A percentile compares a stretch with the other conserved stretches of the same genome.
These are phyloP conservation scores for Tetrastigma voinierianum DNA, from an alignment of 164 flowering plant genomes.

Conservation along the genomic window DNA sequence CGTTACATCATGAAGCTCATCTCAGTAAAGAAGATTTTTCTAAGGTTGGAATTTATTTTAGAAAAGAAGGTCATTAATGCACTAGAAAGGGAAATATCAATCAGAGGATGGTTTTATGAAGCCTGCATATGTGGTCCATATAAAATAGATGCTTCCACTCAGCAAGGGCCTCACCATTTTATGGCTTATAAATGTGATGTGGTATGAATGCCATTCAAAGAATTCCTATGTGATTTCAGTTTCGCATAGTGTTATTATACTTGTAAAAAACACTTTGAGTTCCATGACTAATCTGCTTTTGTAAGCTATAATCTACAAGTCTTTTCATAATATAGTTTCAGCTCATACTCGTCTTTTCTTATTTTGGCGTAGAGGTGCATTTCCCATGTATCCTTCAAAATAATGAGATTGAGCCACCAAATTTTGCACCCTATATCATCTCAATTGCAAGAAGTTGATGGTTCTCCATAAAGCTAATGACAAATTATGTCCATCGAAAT, in stretches of 20 bases:
- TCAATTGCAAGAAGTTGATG: constrained; percentile 66
- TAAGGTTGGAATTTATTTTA: constrained; percentile 49
- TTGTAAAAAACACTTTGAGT: too few species aligned
- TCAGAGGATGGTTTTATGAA: neutral
- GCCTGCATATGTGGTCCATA: neutral
- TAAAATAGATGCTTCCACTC: neutral
- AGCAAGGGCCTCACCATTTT: neutral
- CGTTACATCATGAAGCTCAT: constrained; percentile 85
- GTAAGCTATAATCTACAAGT: too few species aligned
- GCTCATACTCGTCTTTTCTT: constrained; percentile 25
- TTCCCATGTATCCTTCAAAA: constrained; percentile 78
- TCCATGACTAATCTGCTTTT: too few species aligned
- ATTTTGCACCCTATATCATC: constrained; percentile 53
- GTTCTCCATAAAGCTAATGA: constrained; percentile 94
- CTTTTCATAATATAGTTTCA: neutral
- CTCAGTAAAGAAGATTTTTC: constrained; percentile 90
- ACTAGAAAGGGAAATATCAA: neutral
- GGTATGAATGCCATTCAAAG: too few species aligned
- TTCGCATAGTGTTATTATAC: too few species aligned
- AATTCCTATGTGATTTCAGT: too few species aligned
- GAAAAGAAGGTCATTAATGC: neutral
- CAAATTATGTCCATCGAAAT: constrained; percentile 54
- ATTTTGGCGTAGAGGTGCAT: constrained; percentile 98
- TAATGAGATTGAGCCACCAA: constrained; percentile 78
- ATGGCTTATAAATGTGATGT: neutral